phyloP scores from a whole-genome alignment of 2,329 filamentous ascomycete species.

The Penicillium palitans region DNA sequence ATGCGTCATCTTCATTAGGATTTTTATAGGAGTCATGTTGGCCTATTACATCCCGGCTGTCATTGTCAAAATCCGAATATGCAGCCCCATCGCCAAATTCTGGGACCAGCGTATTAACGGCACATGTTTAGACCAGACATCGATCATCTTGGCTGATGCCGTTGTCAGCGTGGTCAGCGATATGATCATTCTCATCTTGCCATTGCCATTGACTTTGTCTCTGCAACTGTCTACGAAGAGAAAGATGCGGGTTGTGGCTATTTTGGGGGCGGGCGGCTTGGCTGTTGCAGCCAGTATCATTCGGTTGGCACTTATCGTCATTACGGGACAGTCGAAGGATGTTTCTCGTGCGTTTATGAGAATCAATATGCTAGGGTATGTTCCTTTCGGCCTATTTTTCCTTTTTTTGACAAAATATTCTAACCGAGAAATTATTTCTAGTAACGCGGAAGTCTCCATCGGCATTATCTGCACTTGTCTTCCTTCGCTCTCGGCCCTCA shows the following conservation, averaged over 20 bases:
- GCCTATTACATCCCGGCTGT: constrained; percentile 45
- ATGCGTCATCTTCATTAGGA: constrained; percentile 41
- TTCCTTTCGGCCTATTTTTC: constrained; percentile 25
- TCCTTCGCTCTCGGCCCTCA: constrained; percentile 39
- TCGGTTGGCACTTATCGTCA: constrained; percentile 28
- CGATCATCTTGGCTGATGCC: constrained; percentile 54
- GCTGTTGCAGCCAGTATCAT: constrained; percentile 33
- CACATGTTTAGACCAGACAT: constrained; percentile 30
- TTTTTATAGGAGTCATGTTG: constrained; percentile 41
- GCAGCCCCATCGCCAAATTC: constrained; percentile 44
- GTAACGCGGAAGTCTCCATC: constrained; percentile 43
- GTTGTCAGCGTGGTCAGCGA: constrained; percentile 62
- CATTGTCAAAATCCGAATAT: constrained; percentile 47
- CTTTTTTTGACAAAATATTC: constrained; percentile 28
- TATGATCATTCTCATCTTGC: constrained; percentile 54
- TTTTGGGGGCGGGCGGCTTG: constrained; percentile 51
- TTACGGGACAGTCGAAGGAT: constrained; percentile 26
- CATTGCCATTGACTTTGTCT: constrained; percentile 48
- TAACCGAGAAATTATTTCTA: constrained; percentile 29
- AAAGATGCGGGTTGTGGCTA: constrained; percentile 47
- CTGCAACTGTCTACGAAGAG: constrained; percentile 51
- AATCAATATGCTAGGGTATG: constrained; percentile 34
- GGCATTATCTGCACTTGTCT: constrained; percentile 46
- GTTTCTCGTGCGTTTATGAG: constrained; percentile 31
- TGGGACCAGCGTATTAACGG: constrained; percentile 35